Conservation (phyloP, 352 stramenopile species). For the Phytophthora vignae region DNA sequence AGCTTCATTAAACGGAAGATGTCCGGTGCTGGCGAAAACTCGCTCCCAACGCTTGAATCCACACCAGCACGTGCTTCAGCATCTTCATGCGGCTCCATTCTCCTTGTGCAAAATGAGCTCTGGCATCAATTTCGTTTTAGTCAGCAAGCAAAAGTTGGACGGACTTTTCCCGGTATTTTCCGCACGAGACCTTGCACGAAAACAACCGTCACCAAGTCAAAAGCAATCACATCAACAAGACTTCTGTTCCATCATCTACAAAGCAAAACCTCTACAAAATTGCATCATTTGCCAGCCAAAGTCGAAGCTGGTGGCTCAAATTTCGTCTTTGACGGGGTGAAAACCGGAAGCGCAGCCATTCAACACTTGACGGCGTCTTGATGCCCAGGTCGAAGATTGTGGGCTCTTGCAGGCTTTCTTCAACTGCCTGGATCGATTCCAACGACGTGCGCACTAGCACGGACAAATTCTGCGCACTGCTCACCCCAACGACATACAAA, state of each 20-base stretch:
- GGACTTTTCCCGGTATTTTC: neutral
- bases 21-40: neutral
- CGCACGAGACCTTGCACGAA: neutral
- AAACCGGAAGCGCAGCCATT: constrained; percentile 76
- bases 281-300: constrained; percentile 54
- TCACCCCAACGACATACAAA: constrained; percentile 68
- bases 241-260: neutral
- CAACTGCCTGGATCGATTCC: constrained; percentile 61
- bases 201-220: neutral
- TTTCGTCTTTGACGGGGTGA: constrained; percentile 54
- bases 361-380: constrained; percentile 30
- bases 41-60: constrained; percentile 10
- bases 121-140: neutral
- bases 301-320: constrained; percentile 67
- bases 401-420: constrained; percentile 74
- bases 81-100: constrained; percentile 10
- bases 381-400: constrained; percentile 72
- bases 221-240: neutral
- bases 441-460: constrained; percentile 60
- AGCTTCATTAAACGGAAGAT: constrained; percentile 66
- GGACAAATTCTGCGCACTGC: constrained; percentile 43
- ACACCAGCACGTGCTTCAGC: neutral
- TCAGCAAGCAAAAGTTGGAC: too few species aligned
- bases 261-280: constrained; percentile 19
- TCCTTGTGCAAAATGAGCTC: neutral